A percentile compares a stretch with the other conserved stretches of the same genome.
phyloP scores from a whole-genome alignment of 169 alveolate species.

The Plasmodium coatneyi region DNA sequence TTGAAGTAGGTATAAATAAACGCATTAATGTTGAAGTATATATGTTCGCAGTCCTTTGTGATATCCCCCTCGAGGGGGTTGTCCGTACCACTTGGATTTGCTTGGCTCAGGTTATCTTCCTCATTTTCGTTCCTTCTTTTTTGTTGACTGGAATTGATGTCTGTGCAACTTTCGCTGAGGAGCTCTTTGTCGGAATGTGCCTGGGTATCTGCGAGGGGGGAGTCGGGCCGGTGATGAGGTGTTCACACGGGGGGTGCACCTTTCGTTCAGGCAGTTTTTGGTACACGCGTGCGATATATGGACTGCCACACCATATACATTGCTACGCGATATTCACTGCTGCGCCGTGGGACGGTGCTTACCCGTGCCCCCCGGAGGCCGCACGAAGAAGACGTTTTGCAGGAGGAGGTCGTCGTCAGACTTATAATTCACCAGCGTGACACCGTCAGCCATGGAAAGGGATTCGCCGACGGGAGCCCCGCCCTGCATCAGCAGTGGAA shows the following conservation, averaged over 20 bases:
- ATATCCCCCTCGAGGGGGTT: constrained; percentile 13
- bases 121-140: not conserved
- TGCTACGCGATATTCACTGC: not conserved
- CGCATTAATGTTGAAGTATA: constrained; percentile 70
- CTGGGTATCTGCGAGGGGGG: not conserved
- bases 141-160: not conserved
- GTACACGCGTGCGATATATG: not conserved
- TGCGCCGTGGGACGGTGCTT: not conserved
- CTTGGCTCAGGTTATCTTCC: not conserved
- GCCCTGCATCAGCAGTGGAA: not conserved
- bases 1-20: constrained; percentile 72
- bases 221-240: not conserved
- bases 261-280: not conserved
- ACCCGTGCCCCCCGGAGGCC: not conserved
- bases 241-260: not conserved
- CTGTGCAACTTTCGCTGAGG: not conserved
- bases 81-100: not conserved
- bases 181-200: not conserved
- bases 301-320: not conserved
- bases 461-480: not conserved
- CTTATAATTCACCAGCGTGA: constrained; percentile 30
- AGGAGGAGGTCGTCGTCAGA: constrained; percentile 52
- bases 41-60: constrained; percentile 53
- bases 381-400: constrained; percentile 29
- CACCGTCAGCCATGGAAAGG: constrained; percentile 9